Evolutionary conservation across 345 rosid species (phyloP), one percentile per base, ranked within the genome.

Genomic region (Populus davidiana): DNA sequence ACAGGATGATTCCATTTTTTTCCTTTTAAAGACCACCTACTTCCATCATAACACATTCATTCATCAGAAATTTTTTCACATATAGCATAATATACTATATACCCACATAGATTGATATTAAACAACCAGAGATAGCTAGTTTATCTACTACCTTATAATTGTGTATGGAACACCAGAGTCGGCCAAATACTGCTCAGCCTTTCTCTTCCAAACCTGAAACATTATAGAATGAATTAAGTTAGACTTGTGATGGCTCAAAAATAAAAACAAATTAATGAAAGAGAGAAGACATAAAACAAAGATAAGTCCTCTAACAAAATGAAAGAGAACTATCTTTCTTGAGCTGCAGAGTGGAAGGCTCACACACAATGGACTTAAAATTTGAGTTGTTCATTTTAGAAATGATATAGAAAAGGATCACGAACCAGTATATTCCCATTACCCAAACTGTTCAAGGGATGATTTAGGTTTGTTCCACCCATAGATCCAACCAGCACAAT

Each of bases 111-210:
- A 61, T 16, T 49, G 50, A 33, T 23, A 21, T 35, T 39, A 63
- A 27, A 18, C 67, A 27, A 47, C 41, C 3, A 65, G 31, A 17
- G 59, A 39, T 20, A 54, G 8, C 50, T 47, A 47, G 50, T 4
- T 47, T 47, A 14, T 47, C 50, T 4, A 4, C n/a, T 75, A 92
- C 99, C 99, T 93, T 88, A 96, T 91, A 63, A 96, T 96, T 38
- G 99, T 96, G 87, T 93, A 93, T 0, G 99, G 95, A 74, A 96
- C 35, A 64, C 98, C 94, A 35, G 94, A 92, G 77, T 96, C 98
- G 52, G 94, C 94, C 91, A 96, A 86, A 87, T 93, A 96, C 81
- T 92, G 98, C 87, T 96, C 99, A n/a, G 99, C 93, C 80, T 96
- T 96, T 87, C 99, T 91, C 90, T 96, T 96, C 99, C 99, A 96